Percentiles rank a stretch among this genome's conserved stretches.
phyloP scores from a whole-genome alignment of 768 basidiomycete species.

The Leccinum rimulosum region DNA sequence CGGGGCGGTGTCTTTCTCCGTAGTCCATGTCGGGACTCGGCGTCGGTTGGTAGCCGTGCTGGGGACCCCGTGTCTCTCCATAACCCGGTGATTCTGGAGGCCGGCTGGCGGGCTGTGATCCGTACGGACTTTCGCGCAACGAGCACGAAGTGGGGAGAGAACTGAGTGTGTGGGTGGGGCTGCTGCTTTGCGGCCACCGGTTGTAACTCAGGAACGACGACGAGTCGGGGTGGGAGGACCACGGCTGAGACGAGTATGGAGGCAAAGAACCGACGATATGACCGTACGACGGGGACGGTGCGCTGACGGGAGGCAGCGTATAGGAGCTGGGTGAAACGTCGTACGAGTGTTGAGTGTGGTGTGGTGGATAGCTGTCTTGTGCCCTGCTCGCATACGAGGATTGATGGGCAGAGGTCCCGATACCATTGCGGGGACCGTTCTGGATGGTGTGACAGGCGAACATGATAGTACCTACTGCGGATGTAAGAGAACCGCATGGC shows the following conservation, averaged over 20 bases:
- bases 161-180: conserved; percentile 28
- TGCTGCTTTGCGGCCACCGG: conserved; percentile 28
- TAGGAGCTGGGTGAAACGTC: conserved; percentile 29
- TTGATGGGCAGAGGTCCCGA: conserved; percentile 18
- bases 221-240: conserved; percentile 29
- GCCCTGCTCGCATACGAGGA: conserved; percentile 25
- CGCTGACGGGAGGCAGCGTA: conserved; percentile 32
- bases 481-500: conserved; percentile 30
- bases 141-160: conserved; percentile 26
- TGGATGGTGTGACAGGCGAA: conserved; percentile 40
- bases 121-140: conserved; percentile 30
- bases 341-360: conserved; percentile 27
- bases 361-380: conserved; percentile 26
- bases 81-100: conserved; percentile 35
- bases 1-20: conserved; percentile 34
- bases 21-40: conserved; percentile 40
- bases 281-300: conserved; percentile 27
- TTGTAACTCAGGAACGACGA: conserved; percentile 31
- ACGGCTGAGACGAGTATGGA: conserved; percentile 28
- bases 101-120: conserved; percentile 34
- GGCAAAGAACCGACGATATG: conserved; percentile 24
- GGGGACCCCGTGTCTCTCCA: conserved; percentile 26
- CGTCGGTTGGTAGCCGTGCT: conserved; percentile 39
- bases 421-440: conserved; percentile 20
- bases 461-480: conserved; percentile 34